Percentiles rank a stretch among this genome's conserved stretches.
Evolutionary conservation across 768 basidiomycete genomes (phyloP).

Genomic region (Erythrobasidium yunnanense): DNA sequence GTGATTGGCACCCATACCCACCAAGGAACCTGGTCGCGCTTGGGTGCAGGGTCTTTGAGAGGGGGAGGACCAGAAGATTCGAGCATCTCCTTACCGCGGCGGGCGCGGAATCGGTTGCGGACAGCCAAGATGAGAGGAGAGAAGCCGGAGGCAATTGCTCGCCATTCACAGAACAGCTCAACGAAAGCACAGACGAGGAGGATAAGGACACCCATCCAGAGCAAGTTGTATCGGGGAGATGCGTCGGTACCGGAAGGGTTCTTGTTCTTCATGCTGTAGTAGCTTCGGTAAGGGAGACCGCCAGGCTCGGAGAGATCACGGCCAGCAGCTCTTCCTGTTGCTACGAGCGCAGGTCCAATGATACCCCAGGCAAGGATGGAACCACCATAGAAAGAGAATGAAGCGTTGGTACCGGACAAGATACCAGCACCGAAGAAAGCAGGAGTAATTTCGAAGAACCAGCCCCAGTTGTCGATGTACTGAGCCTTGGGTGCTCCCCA

Average conservation of each 20-base stretch:
- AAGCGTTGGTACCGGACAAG: constrained; percentile 32
- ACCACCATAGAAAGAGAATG: constrained; percentile 46
- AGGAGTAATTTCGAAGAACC: constrained; percentile 35
- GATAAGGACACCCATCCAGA: constrained; percentile 56
- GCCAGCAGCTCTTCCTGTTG: constrained; percentile 6
- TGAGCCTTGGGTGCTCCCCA: constrained; percentile 22
- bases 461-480: constrained; percentile 29
- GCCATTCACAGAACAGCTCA: constrained; percentile 42
- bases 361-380: constrained; percentile 55
- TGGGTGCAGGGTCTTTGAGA: constrained; percentile 46
- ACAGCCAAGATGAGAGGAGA: background rate
- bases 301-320: background rate
- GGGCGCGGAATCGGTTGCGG: constrained; percentile 6
- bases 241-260: constrained; percentile 1
- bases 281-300: constrained; percentile 18
- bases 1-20: constrained; percentile 52
- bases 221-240: constrained; percentile 37
- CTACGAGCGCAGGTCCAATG: constrained; percentile 43
- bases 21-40: constrained; percentile 51
- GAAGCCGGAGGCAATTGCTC: constrained; percentile 18
- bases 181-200: constrained; percentile 56
- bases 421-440: constrained; percentile 39
- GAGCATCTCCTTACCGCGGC: constrained; percentile 17
- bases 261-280: constrained; percentile 8
- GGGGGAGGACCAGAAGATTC: background rate